Percentiles rank a stretch among this genome's conserved stretches.
Conservation (phyloP, 176 grass and related monocot genomes). For the Musa troglodytarum region DNA sequence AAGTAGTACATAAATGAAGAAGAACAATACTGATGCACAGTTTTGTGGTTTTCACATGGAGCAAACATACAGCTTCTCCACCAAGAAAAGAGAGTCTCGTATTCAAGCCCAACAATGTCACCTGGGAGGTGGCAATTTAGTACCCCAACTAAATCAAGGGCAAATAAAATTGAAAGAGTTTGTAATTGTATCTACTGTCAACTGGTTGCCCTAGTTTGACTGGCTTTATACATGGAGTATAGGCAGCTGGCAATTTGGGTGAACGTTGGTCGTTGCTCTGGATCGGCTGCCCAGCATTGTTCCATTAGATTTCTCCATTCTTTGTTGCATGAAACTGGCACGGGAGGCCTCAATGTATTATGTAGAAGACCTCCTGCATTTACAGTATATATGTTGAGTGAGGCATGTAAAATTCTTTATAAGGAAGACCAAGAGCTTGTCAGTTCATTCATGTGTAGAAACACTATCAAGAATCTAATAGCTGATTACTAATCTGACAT, state of each 20-base stretch:
- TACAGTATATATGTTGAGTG: not conserved
- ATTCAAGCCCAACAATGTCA: no score
- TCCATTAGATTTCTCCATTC: conserved; percentile 84
- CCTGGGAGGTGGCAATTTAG: no score
- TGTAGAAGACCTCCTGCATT: conserved; percentile 68
- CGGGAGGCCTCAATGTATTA: conserved; percentile 63
- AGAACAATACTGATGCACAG: no score
- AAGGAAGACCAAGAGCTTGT: not conserved
- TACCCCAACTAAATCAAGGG: not conserved
- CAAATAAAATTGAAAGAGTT: not conserved
- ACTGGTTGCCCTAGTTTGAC: conserved; percentile 17
- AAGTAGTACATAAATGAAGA: no score
- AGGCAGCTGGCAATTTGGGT: conserved; percentile 48
- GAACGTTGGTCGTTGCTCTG: conserved; percentile 63
- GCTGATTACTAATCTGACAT: not conserved
- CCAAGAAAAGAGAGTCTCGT: no score
- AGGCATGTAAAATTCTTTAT: not conserved
- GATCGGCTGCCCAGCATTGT: conserved; percentile 65
- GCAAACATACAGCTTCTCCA: no score
- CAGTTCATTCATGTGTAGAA: no score
- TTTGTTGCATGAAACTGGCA: conserved; percentile 59
- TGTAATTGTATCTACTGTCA: conserved; percentile 4
- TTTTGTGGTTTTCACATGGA: no score
- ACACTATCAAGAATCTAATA: no score
- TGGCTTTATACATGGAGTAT: conserved; percentile 36